phyloP scores from a whole-genome alignment of 2,329 filamentous ascomycete genomes.

The Aureobasidium leucospermi region DNA sequence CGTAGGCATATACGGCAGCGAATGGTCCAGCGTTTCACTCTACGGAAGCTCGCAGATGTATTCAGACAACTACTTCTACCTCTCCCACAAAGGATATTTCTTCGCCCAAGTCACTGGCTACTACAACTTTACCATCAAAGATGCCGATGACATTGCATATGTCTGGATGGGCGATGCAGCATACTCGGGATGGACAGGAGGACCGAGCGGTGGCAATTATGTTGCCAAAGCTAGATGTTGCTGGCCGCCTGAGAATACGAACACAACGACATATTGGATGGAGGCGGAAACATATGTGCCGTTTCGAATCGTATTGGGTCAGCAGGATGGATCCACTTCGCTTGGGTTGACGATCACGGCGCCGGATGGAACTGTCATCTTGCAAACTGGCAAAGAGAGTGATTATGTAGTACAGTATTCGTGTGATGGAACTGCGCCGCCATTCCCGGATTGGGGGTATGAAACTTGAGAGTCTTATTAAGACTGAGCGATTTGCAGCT shows the following conservation, averaged over 20 bases:
- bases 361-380: conserved; percentile 8
- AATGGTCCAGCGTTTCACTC: neutral
- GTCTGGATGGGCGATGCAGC: conserved; percentile 20
- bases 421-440: conserved; percentile 2
- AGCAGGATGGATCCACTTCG: neutral
- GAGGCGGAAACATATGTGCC: neutral
- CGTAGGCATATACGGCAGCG: neutral
- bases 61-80: neutral
- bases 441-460: neutral
- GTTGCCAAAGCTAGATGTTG: conserved; percentile 13
- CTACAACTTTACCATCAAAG: conserved; percentile 20
- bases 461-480: too few species aligned
- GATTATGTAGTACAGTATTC: neutral
- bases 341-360: neutral
- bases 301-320: neutral
- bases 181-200: conserved; percentile 18
- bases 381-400: neutral
- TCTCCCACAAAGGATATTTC: conserved; percentile 21
- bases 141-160: conserved; percentile 20
- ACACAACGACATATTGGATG: neutral
- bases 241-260: neutral
- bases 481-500: too few species aligned
- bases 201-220: neutral
- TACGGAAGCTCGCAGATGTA: neutral
- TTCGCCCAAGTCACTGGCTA: conserved; percentile 15